Evolutionary conservation across 495 filamentous ascomycete species (phyloP), one percentile per base, ranked within the genome.

Genomic region (Xanthoparmelia taractica): DNA sequence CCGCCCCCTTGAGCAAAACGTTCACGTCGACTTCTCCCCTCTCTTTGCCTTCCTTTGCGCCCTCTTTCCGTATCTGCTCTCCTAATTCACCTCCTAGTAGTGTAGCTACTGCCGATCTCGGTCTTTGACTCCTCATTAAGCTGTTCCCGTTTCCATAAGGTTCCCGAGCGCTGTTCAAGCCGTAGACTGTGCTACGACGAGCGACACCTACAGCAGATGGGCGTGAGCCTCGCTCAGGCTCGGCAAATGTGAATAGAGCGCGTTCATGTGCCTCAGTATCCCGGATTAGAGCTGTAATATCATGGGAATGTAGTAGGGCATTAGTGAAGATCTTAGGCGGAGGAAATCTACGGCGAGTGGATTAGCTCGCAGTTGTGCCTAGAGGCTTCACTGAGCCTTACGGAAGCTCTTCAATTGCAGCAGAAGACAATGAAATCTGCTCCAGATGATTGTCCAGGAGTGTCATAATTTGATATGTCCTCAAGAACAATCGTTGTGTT

Each of bases 221-320:
- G 57, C 38, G 38, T 57, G 52, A 57, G 38, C n/a, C 68, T 72
- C 72, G 61, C 31, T 63, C 63, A 23, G 73, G 50, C 58, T 79
- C 79, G 8, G 92, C 90, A 12, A 95, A 85, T 41, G 92, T 92
- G 77, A 98, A 98, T 6, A 98, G 83, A 18, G 92, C 95, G 67
- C 93, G 88, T 75, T 98, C 94, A 76, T 98, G 94, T 23, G 85
- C 77, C 75, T 98, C 94, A 37, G 93, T 97, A 74, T 98, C 94
- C 61, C 94, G 89, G 68, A 98, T 97, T 18, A 98, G 73, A 15
- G 91, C 82, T 13, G 95, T 97, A 68, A 98, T 97, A 73, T 98
- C 94, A 69, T 89, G 88, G 62, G 84, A 83, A 61, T 86, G 85
- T 57, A 97, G 84, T 48, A 97, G 82, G 40, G 94, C 90, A 74